Percentiles rank a stretch among this genome's conserved stretches.
Evolutionary conservation across 2,329 filamentous ascomycete genomes (phyloP).

Genomic region (Aphanocladium album): DNA sequence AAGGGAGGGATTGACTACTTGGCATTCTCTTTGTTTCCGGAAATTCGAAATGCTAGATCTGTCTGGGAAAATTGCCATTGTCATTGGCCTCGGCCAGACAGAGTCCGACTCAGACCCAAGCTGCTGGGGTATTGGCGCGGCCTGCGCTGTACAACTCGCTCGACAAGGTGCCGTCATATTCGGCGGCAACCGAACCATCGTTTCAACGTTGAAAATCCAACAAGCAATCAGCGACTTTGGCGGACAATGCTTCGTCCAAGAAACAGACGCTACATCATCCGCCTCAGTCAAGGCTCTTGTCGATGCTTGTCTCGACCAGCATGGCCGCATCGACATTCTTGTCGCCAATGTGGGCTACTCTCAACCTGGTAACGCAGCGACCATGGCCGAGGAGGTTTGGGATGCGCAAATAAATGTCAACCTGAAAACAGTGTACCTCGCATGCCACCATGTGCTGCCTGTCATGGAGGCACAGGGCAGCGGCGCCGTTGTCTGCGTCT

Average conservation of each 20-base stretch:
- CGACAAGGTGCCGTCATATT: conserved; percentile 44
- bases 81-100: conserved; percentile 42
- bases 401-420: conserved; percentile 50
- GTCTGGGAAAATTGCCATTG: conserved; percentile 38
- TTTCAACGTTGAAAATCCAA: conserved; percentile 34
- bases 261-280: conserved; percentile 47
- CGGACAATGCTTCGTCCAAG: conserved; percentile 35
- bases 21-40: too few species aligned
- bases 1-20: too few species aligned
- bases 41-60: conserved; percentile 34
- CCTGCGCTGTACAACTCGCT: conserved; percentile 43
- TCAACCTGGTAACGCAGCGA: conserved; percentile 46
- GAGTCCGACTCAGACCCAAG: conserved; percentile 26
- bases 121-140: conserved; percentile 47
- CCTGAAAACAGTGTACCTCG: conserved; percentile 50
- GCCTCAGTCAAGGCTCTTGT: conserved; percentile 48
- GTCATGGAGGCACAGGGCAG: conserved; percentile 47
- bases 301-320: conserved; percentile 43
- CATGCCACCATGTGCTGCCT: conserved; percentile 47
- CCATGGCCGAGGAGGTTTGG: conserved; percentile 45
- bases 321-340: conserved; percentile 55
- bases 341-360: conserved; percentile 57
- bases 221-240: conserved; percentile 31
- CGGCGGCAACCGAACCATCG: conserved; percentile 43
- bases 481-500: conserved; percentile 42